phyloP scores from a whole-genome alignment of 2,329 filamentous ascomycete genomes.

The Ophiostoma perfectum region DNA sequence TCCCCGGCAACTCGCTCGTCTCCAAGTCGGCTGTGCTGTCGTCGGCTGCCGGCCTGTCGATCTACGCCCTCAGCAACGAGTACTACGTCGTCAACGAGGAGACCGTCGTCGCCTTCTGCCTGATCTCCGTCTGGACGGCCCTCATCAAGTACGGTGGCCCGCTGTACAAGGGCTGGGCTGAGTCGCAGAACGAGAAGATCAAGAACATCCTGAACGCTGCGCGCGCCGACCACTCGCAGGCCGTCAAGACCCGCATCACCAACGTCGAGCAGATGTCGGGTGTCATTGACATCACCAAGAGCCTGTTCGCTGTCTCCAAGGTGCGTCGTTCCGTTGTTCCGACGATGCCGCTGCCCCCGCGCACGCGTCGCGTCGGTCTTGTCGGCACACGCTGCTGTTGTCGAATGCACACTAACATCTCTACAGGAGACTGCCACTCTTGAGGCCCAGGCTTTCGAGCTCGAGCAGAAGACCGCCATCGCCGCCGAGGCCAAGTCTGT shows the following conservation, averaged over 20 bases:
- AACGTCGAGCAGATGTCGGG: conserved; percentile 91
- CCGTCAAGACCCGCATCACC: conserved; percentile 89
- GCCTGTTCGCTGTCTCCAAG: conserved; percentile 96
- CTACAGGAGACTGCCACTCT: conserved; percentile 91
- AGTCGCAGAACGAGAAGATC: conserved; percentile 84
- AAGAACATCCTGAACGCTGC: conserved; percentile 92
- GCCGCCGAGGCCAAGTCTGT: conserved; percentile 90
- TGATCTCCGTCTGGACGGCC: conserved; percentile 87
- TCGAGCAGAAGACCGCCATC: conserved; percentile 92
- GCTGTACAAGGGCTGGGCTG: conserved; percentile 86
- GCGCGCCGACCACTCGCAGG: conserved; percentile 87
- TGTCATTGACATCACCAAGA: conserved; percentile 95
- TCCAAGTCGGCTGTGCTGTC: conserved; percentile 98
- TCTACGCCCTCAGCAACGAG: conserved; percentile 98
- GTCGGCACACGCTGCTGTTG: too few species aligned
- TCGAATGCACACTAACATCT: not conserved
- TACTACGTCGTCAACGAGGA: conserved; percentile 99
- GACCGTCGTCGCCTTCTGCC: conserved; percentile 85
- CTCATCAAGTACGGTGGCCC: conserved; percentile 93
- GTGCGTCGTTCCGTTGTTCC: conserved; percentile 42
- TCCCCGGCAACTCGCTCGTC: conserved; percentile 85
- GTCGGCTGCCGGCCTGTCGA: conserved; percentile 79
- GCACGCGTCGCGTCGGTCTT: too few species aligned
- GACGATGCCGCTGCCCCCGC: too few species aligned
- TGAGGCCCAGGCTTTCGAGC: conserved; percentile 92